These are phyloP conservation scores for Candida xyloterini DNA, from an alignment of 805 yeast species.

Conservation along the genomic window DNA sequence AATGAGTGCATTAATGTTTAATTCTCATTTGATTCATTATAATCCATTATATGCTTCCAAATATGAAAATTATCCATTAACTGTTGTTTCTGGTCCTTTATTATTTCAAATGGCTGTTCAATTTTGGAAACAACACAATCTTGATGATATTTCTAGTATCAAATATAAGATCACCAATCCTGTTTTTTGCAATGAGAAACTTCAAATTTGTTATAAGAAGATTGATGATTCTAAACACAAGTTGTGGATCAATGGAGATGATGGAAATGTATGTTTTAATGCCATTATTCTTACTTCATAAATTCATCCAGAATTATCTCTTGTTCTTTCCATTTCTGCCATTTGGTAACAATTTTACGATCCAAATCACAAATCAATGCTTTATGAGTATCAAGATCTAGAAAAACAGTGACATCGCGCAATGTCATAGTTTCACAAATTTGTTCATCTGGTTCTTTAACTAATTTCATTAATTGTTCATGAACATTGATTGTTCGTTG, in stretches of 20 bases:
- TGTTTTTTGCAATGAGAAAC: constrained; percentile 40
- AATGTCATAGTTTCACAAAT: constrained; percentile 48
- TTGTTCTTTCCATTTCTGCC: constrained; percentile 40
- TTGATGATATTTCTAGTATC: constrained; percentile 30
- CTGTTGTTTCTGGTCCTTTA: constrained; percentile 81
- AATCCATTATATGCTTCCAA: constrained; percentile 50
- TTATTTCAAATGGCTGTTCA: constrained; percentile 57
- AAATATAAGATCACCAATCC: constrained; percentile 52
- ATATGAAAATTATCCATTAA: constrained; percentile 57
- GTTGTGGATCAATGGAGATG: constrained; percentile 28
- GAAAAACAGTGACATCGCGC: constrained; percentile 49
- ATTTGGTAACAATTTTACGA: constrained; percentile 42
- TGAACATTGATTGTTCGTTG: constrained; percentile 33
- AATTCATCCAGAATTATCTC: constrained; percentile 20
- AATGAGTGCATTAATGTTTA: constrained; percentile 74
- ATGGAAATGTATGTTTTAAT: constrained; percentile 17
- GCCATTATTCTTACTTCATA: constrained; percentile 11
- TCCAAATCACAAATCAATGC: constrained; percentile 46
- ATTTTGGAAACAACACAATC: constrained; percentile 33
- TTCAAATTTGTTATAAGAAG: constrained; percentile 27
- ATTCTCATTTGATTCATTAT: constrained; percentile 82
- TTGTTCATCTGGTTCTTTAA: constrained; percentile 40
- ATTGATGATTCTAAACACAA: constrained; percentile 10
- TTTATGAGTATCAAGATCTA: constrained; percentile 32
- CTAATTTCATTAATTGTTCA: constrained; percentile 26